Base-by-base conservation (phyloP, 768 basidiomycete species). In the Leccinum broughii region DNA sequence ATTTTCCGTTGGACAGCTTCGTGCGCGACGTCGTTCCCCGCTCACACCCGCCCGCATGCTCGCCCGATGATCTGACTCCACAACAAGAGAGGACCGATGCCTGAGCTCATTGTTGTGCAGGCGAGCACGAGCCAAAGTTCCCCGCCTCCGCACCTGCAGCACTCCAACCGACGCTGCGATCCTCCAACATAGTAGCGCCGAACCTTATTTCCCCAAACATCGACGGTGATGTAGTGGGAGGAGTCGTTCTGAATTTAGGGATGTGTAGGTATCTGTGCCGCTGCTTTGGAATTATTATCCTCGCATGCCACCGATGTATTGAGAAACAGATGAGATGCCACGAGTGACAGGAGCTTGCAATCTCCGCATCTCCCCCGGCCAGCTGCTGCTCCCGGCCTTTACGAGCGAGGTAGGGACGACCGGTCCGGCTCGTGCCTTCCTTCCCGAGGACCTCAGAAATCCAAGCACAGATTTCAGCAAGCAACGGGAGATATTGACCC, bases 391-490 rank as follows among this genome's bases (percentile, higher is more conserved):
- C 26, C 26, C 26, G 26, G 26, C 1, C 6, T 26, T 26, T 26
- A 26, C 26, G 26, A 26, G 1, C 26, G 6, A 26, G 26, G 26
- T 26, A 26, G 6, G 26, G 6, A 26, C 6, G 26, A 1, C 26
- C 26, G 26, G 26, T 6, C 13, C 92, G 80, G 71, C 92, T 94
- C 34, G 83, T 85, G 66, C 84, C 93, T 63, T 83, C 24, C 60
- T 87, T 77, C 1, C 85, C 84, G 8, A 96, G 77, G 58, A 78
- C 69, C 61, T 82, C 79, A 34, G 85, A 88, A 59, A 96, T 87
- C 94, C 93, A 97, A 72, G 82, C 85, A 0, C 94, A 93, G 39
- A 88, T 86, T 48, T 87, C 85, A 3, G 84, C 87, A 49, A 95
- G 78, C 60, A 82, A 75, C 20, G 85, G 81, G 41, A 95, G 26